Evolutionary conservation across 345 rosid species (phyloP), one percentile per base, ranked within the genome.

Genomic region (Gossypium stocksii): DNA sequence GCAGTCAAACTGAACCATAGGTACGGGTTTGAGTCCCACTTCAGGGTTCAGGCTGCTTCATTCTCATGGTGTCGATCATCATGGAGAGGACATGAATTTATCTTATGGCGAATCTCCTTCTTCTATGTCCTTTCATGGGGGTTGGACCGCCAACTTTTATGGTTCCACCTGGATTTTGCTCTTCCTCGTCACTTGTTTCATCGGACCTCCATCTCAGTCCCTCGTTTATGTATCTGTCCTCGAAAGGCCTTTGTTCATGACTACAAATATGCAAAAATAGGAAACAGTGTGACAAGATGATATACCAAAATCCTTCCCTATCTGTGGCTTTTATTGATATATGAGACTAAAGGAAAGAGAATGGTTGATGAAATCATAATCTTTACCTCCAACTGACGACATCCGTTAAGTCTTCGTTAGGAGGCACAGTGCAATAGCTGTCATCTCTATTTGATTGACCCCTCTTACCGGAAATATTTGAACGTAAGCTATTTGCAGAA

Each of bases 171-270:
- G 68, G 84, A 76, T 71, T 78, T 46, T 75, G 79, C 77, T 81
- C 93, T 76, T 94, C 97, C 78, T 86, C 98, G 12, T 92, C 98
- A 54, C 93, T 89, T 34, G 91, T 77, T 81, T 89, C 98, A 79
- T 91, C 94, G 0, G 98, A 88, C 75, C 98, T 88, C 98, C 98
- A 94, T 81, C 98, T 85, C 17, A 75, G 85, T 59, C 83, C 90
- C 78, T 76, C 84, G 52, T 80, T 75, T 58, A 19, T 70, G 51
- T 78, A 82, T 80, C 77, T 78, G 51, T 79, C 86, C 54, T 79
- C 87, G 29, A 72, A 27, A 72, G 74, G 66, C 75, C 80, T 82
- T 76, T 81, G 86, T 57, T 84, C 81, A 43, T 78, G 65, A 77
- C 88, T 82, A 81, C 66, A 61, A 66, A 81, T 59, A 48, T 58